Evolutionary conservation across 352 stramenopile species (phyloP).

Genomic region (Achlya hypogyna): DNA sequence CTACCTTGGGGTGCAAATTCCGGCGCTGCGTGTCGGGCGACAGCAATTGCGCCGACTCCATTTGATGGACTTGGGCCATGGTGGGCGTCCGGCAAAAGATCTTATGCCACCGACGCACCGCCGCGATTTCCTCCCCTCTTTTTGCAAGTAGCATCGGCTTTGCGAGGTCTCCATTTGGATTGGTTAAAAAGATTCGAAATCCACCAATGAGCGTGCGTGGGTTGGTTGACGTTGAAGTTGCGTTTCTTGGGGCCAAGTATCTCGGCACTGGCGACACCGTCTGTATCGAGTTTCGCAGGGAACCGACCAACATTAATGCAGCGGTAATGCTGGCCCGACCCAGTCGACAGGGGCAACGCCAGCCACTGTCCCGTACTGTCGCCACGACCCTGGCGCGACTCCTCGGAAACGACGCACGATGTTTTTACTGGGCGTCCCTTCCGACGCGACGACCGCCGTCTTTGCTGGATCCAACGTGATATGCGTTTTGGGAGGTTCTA

Average conservation of each 20-base stretch:
- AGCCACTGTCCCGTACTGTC: neutral
- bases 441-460: neutral
- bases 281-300: too few relatives aligned
- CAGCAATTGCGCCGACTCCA: neutral
- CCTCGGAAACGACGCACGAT: neutral
- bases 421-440: too few relatives aligned
- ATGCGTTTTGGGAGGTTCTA: neutral
- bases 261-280: neutral
- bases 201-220: neutral
- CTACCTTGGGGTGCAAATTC: neutral
- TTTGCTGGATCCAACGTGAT: neutral
- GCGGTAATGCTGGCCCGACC: neutral
- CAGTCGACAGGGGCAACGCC: neutral
- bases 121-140: too few relatives aligned
- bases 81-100: neutral
- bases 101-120: neutral
- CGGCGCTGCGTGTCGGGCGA: neutral
- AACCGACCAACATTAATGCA: too few relatives aligned
- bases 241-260: too few relatives aligned
- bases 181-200: neutral
- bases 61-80: neutral
- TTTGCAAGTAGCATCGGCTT: too few relatives aligned
- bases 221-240: slow-evolving; percentile 6
- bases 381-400: neutral
- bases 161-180: neutral